Conservation (phyloP, 2,329 filamentous ascomycete species). For the Huntiella omanensis region DNA sequence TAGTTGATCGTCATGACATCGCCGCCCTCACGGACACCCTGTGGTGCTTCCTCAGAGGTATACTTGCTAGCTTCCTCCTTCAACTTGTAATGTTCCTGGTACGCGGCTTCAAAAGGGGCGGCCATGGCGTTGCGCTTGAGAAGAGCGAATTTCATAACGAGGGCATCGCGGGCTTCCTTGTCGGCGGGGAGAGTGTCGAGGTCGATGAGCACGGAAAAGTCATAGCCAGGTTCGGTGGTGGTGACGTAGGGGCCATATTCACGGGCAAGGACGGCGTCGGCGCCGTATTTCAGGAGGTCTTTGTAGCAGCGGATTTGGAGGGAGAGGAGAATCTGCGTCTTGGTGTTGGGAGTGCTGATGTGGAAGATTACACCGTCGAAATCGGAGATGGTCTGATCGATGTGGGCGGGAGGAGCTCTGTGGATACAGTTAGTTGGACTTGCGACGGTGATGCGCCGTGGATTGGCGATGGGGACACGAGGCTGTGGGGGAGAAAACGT, state of each 20-base stretch:
- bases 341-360: conserved; percentile 85
- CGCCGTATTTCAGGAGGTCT: conserved; percentile 84
- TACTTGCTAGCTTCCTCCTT: conserved; percentile 81
- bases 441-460: conserved; percentile 6
- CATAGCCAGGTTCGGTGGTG: conserved; percentile 71
- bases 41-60: conserved; percentile 81
- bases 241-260: conserved; percentile 92
- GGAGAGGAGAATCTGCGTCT: conserved; percentile 86
- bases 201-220: conserved; percentile 87
- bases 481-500: conserved; percentile 5
- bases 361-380: conserved; percentile 99
- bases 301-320: conserved; percentile 88
- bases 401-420: conserved; percentile 57
- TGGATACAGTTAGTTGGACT: conserved; percentile 15
- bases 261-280: conserved; percentile 73
- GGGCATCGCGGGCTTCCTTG: conserved; percentile 66
- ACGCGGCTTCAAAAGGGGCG: conserved; percentile 91
- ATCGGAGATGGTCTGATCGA: conserved; percentile 96
- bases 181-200: conserved; percentile 69
- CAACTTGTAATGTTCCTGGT: conserved; percentile 74
- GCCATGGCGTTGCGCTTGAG: conserved; percentile 98
- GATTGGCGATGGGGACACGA: conserved; percentile 1
- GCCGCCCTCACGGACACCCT: conserved; percentile 74
- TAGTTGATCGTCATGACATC: conserved; percentile 95
- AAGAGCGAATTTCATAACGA: conserved; percentile 72